Conservation (phyloP, 1,284 basidiomycete genomes). For the Cryptococcus hybrid region DNA sequence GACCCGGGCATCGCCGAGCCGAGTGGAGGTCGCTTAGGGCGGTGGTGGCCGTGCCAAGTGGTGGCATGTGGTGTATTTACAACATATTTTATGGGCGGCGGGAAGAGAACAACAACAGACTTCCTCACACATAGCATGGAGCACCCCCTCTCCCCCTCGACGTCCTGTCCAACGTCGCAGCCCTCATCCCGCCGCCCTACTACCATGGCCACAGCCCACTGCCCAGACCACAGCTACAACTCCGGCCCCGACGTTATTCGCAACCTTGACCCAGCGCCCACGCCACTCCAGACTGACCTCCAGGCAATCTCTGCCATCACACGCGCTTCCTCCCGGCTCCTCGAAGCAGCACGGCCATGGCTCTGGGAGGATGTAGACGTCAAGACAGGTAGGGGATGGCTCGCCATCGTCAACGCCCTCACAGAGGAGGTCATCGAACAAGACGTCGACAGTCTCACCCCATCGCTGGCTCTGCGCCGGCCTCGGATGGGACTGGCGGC, state of each 20-base stretch:
- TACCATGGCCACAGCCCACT: conserved; percentile 4
- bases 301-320: conserved; percentile 26
- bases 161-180: conserved; percentile 34
- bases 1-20: no score
- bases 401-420: conserved; percentile 48
- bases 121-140: no score
- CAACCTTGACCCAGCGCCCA: conserved; percentile 30
- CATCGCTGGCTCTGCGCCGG: background rate
- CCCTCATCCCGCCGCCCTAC: conserved; percentile 37
- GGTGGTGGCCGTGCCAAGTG: no score
- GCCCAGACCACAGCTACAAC: conserved; percentile 2
- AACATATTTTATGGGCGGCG: no score
- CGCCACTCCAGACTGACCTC: conserved; percentile 15
- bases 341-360: conserved; percentile 45
- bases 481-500: background rate
- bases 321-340: conserved; percentile 22
- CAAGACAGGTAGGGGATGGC: conserved; percentile 46
- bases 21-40: no score
- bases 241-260: conserved; percentile 26
- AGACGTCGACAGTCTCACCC: background rate
- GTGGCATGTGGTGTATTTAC: no score
- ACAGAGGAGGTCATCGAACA: conserved; percentile 44
- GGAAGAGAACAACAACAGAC: no score
- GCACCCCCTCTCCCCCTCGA: conserved; percentile 31
- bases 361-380: conserved; percentile 50